Percentiles rank a stretch among this genome's conserved stretches.
Conservation (phyloP, 2,329 filamentous ascomycete genomes). For the Ascochyta koolunga region DNA sequence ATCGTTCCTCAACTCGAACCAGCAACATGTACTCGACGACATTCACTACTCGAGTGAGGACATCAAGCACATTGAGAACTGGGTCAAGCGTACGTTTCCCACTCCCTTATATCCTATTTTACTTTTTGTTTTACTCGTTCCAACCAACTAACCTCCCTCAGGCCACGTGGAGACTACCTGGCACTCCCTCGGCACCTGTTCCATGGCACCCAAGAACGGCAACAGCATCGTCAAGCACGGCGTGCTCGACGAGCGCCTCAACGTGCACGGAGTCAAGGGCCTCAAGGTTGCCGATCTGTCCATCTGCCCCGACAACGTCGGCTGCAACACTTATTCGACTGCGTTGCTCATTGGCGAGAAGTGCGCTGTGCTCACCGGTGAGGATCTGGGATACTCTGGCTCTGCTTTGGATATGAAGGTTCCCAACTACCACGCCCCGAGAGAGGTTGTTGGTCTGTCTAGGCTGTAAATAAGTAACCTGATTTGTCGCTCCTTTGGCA, state of each 20-base stretch:
- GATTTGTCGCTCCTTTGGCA: slow-evolving; percentile 32
- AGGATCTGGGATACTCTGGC: slow-evolving; percentile 77
- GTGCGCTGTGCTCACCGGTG: slow-evolving; percentile 70
- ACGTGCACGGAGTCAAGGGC: slow-evolving; percentile 77
- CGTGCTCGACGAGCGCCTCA: slow-evolving; percentile 76
- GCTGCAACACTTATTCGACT: slow-evolving; percentile 65
- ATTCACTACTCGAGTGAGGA: slow-evolving; percentile 70
- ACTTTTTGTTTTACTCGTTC: background rate
- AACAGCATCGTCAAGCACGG: slow-evolving; percentile 83
- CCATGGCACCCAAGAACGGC: slow-evolving; percentile 76
- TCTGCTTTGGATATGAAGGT: slow-evolving; percentile 77
- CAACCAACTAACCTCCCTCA: slow-evolving; percentile 14
- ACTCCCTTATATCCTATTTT: background rate
- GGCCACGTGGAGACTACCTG: slow-evolving; percentile 76
- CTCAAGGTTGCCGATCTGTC: slow-evolving; percentile 78
- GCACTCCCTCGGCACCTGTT: slow-evolving; percentile 73
- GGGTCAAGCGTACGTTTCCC: slow-evolving; percentile 52
- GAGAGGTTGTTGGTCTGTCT: slow-evolving; percentile 51
- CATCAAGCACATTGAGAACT: slow-evolving; percentile 70
- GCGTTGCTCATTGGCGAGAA: slow-evolving; percentile 79
- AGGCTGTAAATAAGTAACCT: slow-evolving; percentile 44
- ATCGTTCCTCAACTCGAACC: slow-evolving; percentile 67
- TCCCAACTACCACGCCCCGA: slow-evolving; percentile 56
- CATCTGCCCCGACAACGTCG: slow-evolving; percentile 81
- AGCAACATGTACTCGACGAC: slow-evolving; percentile 64